A percentile compares a stretch with the other conserved stretches of the same genome.
phyloP scores from a whole-genome alignment of 352 stramenopile genomes.

The Globisporangium apiculatum region DNA sequence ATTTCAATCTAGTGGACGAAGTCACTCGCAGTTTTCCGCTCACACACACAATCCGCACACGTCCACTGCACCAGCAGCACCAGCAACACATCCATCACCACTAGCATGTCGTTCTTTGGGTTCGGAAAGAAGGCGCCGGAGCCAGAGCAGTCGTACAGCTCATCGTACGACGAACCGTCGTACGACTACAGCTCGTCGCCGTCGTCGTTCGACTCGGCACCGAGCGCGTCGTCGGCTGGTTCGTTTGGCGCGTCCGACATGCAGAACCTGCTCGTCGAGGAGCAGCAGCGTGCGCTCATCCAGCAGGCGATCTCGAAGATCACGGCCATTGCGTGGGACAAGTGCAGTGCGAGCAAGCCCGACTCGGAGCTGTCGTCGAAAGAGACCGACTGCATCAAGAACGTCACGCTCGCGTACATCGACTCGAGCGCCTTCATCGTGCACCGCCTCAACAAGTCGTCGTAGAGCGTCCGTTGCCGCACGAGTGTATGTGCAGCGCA shows the following conservation, averaged over 20 bases:
- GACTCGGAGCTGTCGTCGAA: conserved; percentile 76
- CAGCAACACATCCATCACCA: too few relatives aligned
- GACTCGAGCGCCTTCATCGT: conserved; percentile 85
- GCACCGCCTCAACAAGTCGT: conserved; percentile 77
- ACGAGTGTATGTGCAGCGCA: background rate
- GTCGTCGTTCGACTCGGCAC: conserved; percentile 31
- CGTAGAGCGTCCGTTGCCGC: conserved; percentile 6
- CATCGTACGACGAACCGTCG: conserved; percentile 59
- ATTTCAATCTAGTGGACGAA: too few relatives aligned
- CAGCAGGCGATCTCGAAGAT: conserved; percentile 88
- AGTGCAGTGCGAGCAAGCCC: conserved; percentile 80
- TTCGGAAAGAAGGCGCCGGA: conserved; percentile 68
- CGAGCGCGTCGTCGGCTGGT: conserved; percentile 16
- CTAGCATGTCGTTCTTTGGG: conserved; percentile 71
- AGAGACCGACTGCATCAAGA: conserved; percentile 84
- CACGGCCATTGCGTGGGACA: conserved; percentile 85
- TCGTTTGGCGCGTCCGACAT: conserved; percentile 49
- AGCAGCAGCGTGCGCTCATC: conserved; percentile 84
- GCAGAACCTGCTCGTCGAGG: conserved; percentile 80
- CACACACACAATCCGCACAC: too few relatives aligned
- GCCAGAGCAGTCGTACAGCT: conserved; percentile 32
- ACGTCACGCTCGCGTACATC: conserved; percentile 81
- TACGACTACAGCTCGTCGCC: conserved; percentile 62
- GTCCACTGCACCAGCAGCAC: too few relatives aligned
- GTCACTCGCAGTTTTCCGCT: too few relatives aligned